Evolutionary conservation across 345 rosid genomes (phyloP).

Genomic region (Sonneratia alba): DNA sequence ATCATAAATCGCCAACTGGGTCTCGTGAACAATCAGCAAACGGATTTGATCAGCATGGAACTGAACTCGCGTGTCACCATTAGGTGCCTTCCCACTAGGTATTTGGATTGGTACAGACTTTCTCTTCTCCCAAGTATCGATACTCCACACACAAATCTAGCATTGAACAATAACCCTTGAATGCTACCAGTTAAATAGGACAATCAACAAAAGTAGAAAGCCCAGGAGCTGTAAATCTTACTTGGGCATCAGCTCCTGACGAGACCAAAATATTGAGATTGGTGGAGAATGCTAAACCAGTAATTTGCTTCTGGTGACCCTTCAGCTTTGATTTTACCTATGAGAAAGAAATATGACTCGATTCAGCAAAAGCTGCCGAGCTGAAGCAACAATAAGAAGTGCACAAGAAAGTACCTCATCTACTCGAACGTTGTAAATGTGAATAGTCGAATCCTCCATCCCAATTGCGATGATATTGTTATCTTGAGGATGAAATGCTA

Average conservation of each 20-base stretch:
- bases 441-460: slow-evolving; percentile 82
- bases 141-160: slow-evolving; percentile 75
- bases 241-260: slow-evolving; percentile 94
- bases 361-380: neutral
- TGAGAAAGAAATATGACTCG: slow-evolving; percentile 5
- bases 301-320: slow-evolving; percentile 81
- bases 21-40: slow-evolving; percentile 69
- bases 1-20: slow-evolving; percentile 72
- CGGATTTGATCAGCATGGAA: slow-evolving; percentile 71
- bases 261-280: slow-evolving; percentile 67
- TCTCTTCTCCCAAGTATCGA: slow-evolving; percentile 86
- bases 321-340: slow-evolving; percentile 75
- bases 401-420: slow-evolving; percentile 46
- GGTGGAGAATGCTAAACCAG: slow-evolving; percentile 79
- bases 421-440: slow-evolving; percentile 69
- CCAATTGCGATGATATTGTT: slow-evolving; percentile 85
- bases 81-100: slow-evolving; percentile 57
- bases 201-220: neutral
- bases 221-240: slow-evolving; percentile 15
- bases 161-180: neutral
- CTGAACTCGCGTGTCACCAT: slow-evolving; percentile 64
- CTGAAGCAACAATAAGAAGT: neutral
- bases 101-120: slow-evolving; percentile 48
- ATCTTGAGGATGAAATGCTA: slow-evolving; percentile 88
- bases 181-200: neutral